phyloP scores from a whole-genome alignment of 1,284 basidiomycete species.

The Ganoderma sinense region DNA sequence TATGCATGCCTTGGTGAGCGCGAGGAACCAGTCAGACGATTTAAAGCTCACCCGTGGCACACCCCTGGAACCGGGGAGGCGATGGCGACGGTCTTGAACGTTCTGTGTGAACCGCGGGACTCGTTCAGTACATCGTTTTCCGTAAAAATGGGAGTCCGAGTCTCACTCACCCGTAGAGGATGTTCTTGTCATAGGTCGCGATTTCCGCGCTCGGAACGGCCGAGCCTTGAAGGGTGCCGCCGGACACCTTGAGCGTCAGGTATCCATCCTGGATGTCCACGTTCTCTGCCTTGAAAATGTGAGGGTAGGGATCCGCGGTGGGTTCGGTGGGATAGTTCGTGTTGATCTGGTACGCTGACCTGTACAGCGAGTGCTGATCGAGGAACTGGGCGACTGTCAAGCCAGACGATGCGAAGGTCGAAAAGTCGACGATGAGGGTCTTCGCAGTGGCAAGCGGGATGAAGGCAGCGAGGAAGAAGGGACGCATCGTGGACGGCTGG shows the following conservation, averaged over 20 bases:
- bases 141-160: neutral
- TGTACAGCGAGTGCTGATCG: constrained; percentile 4
- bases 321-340: neutral
- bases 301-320: neutral
- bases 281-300: neutral
- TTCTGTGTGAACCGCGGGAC: neutral
- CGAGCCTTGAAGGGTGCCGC: neutral
- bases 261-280: constrained; percentile 9
- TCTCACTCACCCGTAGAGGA: constrained; percentile 5
- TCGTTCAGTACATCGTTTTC: neutral
- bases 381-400: constrained; percentile 10
- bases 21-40: neutral
- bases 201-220: constrained; percentile 4
- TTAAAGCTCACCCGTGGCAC: neutral
- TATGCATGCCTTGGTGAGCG: neutral
- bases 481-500: neutral
- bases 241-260: constrained; percentile 6
- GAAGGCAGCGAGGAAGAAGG: constrained; percentile 1
- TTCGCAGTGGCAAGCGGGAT: neutral
- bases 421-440: constrained; percentile 7
- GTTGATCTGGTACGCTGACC: neutral
- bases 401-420: constrained; percentile 7
- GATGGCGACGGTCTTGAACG: constrained; percentile 11
- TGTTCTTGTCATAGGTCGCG: constrained; percentile 5
- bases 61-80: constrained; percentile 2